Conservation (phyloP, 176 grass and related monocot genomes). For the Avena sativa region DNA sequence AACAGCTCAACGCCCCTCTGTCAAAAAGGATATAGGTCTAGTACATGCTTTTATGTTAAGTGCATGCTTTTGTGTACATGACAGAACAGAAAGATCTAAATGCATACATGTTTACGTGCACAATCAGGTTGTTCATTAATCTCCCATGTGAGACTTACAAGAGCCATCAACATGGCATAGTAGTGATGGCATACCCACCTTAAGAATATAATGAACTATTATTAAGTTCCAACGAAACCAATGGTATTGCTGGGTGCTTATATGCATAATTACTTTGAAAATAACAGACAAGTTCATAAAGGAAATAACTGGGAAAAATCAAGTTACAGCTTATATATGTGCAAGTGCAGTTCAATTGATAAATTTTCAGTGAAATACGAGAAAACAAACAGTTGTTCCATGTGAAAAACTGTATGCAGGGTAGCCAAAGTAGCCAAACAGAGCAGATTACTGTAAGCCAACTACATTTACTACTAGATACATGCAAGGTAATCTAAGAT, state of each 20-base stretch:
- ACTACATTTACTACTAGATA: too few species aligned
- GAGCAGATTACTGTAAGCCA: too few species aligned
- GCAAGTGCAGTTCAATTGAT: too few species aligned
- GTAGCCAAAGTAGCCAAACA: too few species aligned
- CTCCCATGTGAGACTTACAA: slow-evolving; percentile 96
- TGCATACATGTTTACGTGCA: slow-evolving; percentile 72
- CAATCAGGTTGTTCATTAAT: slow-evolving; percentile 94
- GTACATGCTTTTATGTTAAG: background rate
- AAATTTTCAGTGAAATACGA: too few species aligned
- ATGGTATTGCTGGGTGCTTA: background rate
- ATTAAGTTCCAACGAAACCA: background rate
- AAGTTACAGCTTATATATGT: slow-evolving; percentile 12
- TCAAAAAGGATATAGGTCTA: slow-evolving; percentile 27
- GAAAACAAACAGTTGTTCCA: too few species aligned
- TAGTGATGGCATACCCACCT: slow-evolving; percentile 99
- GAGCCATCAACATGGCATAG: slow-evolving; percentile 97
- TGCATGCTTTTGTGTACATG: slow-evolving; percentile 18
- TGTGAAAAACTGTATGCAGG: too few species aligned
- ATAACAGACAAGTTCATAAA: slow-evolving; percentile 1
- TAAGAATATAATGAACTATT: slow-evolving; percentile 25
- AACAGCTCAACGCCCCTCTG: slow-evolving; percentile 95
- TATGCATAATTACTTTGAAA: background rate
- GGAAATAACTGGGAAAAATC: background rate
- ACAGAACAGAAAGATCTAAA: slow-evolving; percentile 29
- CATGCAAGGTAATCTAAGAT: too few species aligned